These are phyloP conservation scores for Fraxinus ornus DNA, from an alignment of 305 asterid species.

Conservation along the genomic window DNA sequence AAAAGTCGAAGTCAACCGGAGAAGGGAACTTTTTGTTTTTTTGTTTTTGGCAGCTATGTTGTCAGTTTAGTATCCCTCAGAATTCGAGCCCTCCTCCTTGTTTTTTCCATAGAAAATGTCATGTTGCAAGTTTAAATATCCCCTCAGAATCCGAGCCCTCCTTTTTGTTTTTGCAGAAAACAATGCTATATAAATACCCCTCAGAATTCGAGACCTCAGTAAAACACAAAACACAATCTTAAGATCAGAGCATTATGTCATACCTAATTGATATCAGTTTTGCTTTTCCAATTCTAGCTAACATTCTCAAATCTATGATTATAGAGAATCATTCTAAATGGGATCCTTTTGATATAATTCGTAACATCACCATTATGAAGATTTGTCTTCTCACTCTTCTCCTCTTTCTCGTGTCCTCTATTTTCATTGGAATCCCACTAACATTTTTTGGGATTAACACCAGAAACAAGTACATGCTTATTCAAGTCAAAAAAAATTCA, in stretches of 20 bases:
- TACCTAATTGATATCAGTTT: background rate
- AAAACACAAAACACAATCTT: too few species aligned
- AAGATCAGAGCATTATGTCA: background rate
- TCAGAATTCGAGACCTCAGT: too few species aligned
- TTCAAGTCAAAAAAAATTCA: constrained; percentile 18
- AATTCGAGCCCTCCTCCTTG: too few species aligned
- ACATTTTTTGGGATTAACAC: background rate
- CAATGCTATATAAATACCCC: too few species aligned
- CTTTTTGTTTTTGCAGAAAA: too few species aligned
- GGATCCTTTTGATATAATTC: constrained; percentile 21
- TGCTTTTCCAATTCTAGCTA: background rate
- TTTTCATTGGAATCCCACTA: constrained; percentile 17
- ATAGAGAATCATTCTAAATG: constrained; percentile 23
- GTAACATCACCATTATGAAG: background rate
- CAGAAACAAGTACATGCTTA: background rate
- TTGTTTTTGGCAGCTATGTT: too few species aligned
- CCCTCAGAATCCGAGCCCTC: too few species aligned
- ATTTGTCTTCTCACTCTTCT: background rate
- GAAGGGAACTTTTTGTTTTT: too few species aligned
- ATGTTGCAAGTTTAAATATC: too few species aligned
- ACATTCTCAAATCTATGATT: constrained; percentile 19
- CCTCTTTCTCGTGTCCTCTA: constrained; percentile 15
- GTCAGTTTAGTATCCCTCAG: too few species aligned
- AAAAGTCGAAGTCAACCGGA: too few species aligned
- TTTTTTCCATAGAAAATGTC: too few species aligned